Evolutionary conservation across 108 stramenopile species (phyloP).

Genomic region (Nitzschia putrida): DNA sequence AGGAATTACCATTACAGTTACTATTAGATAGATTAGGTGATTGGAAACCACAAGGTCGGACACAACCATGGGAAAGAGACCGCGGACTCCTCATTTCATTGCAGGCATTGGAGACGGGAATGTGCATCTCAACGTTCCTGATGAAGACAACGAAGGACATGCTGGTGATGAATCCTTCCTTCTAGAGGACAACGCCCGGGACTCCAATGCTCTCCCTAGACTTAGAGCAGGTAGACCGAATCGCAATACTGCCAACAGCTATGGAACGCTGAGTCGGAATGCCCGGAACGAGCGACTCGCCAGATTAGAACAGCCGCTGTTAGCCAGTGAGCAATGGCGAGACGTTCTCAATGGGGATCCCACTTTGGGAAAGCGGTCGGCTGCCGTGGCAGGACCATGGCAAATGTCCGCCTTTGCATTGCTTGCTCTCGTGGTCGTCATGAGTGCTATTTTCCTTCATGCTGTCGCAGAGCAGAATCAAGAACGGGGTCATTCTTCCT

Average conservation of each 20-base stretch:
- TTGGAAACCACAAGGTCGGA: no score
- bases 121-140: background rate
- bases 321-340: slow-evolving; percentile 20
- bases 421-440: slow-evolving; percentile 55
- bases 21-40: no score
- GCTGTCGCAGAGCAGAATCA: slow-evolving; percentile 35
- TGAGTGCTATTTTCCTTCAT: slow-evolving; percentile 69
- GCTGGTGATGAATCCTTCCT: background rate
- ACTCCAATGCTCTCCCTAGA: no score
- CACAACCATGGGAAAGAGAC: slow-evolving; percentile 40
- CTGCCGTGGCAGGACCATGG: slow-evolving; percentile 39
- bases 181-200: no score
- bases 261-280: no score
- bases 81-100: slow-evolving; percentile 55
- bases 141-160: slow-evolving; percentile 14
- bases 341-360: slow-evolving; percentile 23
- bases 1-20: no score
- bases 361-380: slow-evolving; percentile 9
- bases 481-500: background rate
- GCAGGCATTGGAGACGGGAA: slow-evolving; percentile 63
- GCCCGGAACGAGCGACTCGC: slow-evolving; percentile 16
- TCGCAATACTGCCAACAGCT: no score
- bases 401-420: slow-evolving; percentile 63
- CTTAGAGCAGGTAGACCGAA: no score
- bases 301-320: slow-evolving; percentile 29